These are phyloP conservation scores for Geotrichum europaeum DNA, from an alignment of 1,139 yeast species.

Conservation along the genomic window DNA sequence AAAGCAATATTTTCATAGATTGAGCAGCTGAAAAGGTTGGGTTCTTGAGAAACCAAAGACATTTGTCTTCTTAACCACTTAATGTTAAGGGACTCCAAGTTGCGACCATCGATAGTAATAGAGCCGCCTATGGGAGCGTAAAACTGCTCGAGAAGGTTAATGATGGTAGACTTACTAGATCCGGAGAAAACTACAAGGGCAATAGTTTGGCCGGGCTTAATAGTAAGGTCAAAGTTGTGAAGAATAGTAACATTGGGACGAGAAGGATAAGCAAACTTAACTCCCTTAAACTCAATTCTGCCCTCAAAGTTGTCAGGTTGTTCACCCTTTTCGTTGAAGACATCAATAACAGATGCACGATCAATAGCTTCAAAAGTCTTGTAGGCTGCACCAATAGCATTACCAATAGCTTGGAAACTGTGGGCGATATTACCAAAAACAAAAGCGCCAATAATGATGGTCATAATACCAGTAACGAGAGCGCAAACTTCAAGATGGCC, in stretches of 20 bases:
- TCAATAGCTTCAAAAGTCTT: conserved; percentile 41
- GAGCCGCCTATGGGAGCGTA: conserved; percentile 58
- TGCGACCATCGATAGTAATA: conserved; percentile 60
- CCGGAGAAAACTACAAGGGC: conserved; percentile 93
- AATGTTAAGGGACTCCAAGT: conserved; percentile 59
- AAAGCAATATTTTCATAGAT: conserved; percentile 74
- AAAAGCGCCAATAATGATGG: conserved; percentile 41
- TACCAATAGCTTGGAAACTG: conserved; percentile 36
- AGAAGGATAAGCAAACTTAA: conserved; percentile 79
- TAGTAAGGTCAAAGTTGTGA: conserved; percentile 52
- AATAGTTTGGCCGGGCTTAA: conserved; percentile 68
- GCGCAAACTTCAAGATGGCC: conserved; percentile 33
- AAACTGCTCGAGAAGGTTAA: conserved; percentile 64
- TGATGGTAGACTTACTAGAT: conserved; percentile 83
- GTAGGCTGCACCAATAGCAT: conserved; percentile 39
- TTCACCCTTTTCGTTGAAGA: conserved; percentile 31
- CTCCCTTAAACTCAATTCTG: conserved; percentile 57
- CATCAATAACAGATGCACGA: conserved; percentile 37
- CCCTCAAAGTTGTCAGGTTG: conserved; percentile 37
- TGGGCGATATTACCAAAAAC: conserved; percentile 41
- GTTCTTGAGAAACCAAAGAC: conserved; percentile 88
- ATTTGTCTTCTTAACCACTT: conserved; percentile 66
- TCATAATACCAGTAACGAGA: conserved; percentile 36
- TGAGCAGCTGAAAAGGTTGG: conserved; percentile 71
- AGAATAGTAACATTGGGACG: conserved; percentile 72